A percentile compares a stretch with the other conserved stretches of the same genome.
Evolutionary conservation across 1,284 basidiomycete species (phyloP).

Genomic region (Ganoderma lingzhi): DNA sequence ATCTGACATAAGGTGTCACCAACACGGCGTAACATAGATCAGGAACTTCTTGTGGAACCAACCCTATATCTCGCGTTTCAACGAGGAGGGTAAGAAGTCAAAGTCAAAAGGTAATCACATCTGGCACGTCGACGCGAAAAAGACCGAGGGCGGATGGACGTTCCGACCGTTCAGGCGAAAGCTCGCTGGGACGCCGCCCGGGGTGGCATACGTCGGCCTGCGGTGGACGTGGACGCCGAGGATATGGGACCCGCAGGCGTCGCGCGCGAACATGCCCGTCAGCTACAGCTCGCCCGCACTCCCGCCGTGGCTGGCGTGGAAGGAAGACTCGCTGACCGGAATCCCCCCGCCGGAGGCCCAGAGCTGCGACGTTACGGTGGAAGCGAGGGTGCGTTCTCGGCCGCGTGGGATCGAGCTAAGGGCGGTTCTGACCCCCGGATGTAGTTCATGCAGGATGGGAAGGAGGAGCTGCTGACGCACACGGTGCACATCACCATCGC

Average conservation of each 20-base stretch:
- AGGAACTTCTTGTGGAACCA: slow-evolving; percentile 97
- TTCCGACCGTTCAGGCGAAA: slow-evolving; percentile 93
- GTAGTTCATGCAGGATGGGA: slow-evolving; percentile 76
- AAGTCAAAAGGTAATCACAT: slow-evolving; percentile 99
- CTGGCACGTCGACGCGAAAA: slow-evolving; percentile 98
- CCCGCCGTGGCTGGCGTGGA: slow-evolving; percentile 91
- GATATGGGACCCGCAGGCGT: slow-evolving; percentile 97
- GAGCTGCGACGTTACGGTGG: slow-evolving; percentile 74
- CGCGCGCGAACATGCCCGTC: slow-evolving; percentile 82
- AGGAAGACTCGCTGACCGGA: slow-evolving; percentile 79
- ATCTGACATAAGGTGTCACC: slow-evolving; percentile 25
- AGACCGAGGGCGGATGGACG: slow-evolving; percentile 82
- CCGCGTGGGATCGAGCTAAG: slow-evolving; percentile 13
- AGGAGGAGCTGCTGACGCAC: slow-evolving; percentile 71
- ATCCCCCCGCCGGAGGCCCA: slow-evolving; percentile 76
- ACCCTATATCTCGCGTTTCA: slow-evolving; percentile 95
- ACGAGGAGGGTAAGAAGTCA: slow-evolving; percentile 99
- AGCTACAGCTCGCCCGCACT: slow-evolving; percentile 82
- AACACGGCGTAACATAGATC: slow-evolving; percentile 61
- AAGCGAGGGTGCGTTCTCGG: slow-evolving; percentile 65
- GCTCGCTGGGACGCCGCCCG: slow-evolving; percentile 83
- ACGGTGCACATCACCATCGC: slow-evolving; percentile 77
- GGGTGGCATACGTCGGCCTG: slow-evolving; percentile 85
- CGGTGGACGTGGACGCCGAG: slow-evolving; percentile 93
- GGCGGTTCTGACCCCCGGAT: slow-evolving; percentile 29